Base-by-base conservation (phyloP, 1,284 basidiomycete species). In the Crepidotus sp. region DNA sequence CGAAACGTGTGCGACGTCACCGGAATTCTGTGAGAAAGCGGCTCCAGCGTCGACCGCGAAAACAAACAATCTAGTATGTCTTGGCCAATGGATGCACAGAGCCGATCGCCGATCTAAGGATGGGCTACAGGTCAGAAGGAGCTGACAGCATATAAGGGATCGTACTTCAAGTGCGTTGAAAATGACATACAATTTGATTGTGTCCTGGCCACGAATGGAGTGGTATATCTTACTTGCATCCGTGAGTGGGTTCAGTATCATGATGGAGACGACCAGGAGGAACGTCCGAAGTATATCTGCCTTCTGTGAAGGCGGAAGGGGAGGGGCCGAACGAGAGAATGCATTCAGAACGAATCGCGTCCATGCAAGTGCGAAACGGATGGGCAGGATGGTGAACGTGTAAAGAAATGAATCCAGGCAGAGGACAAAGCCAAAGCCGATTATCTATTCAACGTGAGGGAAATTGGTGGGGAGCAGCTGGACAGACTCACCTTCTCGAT, bases 221-320 rank as follows among this genome's bases (percentile, higher is more conserved):
- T 99, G 96, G 57, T 99, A 99, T 62, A 99, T 96, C 67, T 96
- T 96, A 67, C 92, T 96, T 9, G 93, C 88, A 59, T 98, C 95
- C 4, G 94, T 95, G 24, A 94, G 71, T 3, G 86, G 80, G 22
- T 82, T 72, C 4, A 98, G 71, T 27, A 94, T 76, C 24, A 78
- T 55, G 38, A 95, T 77, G 0, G 91, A 86, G 24, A 83, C 61
- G 3, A 86, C 60, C 26, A 98, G 73, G 2, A 99, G 71, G 2
- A 92, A 63, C 30, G 80, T 75, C 46, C 92, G 80, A 22, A 97
- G 66, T 10, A 98, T 76, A 59, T 96, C 92, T 14, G 90, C 90
- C 61, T 95, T 96, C 59, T 94, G 90, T 2, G 91, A 86, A 13
- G 90, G 79, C 1, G 86, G 84, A 6, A 92, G 69, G 2, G 74